Evolutionary conservation across 768 basidiomycete species (phyloP).

Genomic region (Lactifluus piperatus): DNA sequence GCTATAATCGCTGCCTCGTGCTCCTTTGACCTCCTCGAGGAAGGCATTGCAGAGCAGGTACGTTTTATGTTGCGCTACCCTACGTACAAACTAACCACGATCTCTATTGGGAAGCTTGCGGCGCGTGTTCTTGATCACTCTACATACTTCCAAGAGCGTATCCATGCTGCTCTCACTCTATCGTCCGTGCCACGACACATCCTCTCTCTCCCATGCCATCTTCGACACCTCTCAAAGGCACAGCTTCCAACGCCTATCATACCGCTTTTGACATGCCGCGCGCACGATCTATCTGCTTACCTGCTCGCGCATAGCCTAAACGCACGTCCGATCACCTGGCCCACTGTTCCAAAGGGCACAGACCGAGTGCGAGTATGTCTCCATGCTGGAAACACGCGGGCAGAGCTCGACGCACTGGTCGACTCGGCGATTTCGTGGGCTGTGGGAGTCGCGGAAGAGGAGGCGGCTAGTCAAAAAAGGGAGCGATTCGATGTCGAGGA

Average conservation of each 20-base stretch:
- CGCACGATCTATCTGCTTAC: slow-evolving; percentile 66
- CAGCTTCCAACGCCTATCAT: slow-evolving; percentile 66
- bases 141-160: slow-evolving; percentile 28
- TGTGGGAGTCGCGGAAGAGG: not conserved
- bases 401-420: slow-evolving; percentile 52
- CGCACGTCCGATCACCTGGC: too few relatives aligned
- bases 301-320: slow-evolving; percentile 47
- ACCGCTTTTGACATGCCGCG: slow-evolving; percentile 69
- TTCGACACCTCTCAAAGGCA: slow-evolving; percentile 20
- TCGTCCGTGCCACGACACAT: slow-evolving; percentile 29
- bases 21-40: too few relatives aligned
- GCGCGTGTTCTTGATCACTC: slow-evolving; percentile 38
- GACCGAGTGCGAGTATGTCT: slow-evolving; percentile 86
- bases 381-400: slow-evolving; percentile 67
- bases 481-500: not conserved
- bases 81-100: slow-evolving; percentile 23
- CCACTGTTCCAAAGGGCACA: slow-evolving; percentile 82
- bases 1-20: slow-evolving; percentile 69
- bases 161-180: slow-evolving; percentile 24
- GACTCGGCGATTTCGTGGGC: slow-evolving; percentile 44
- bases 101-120: slow-evolving; percentile 24
- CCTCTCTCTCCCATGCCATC: slow-evolving; percentile 23
- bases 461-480: not conserved
- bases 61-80: slow-evolving; percentile 1
- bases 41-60: slow-evolving; percentile 57